Conservation (phyloP, 208 protist genomes). For the Trypanosoma scelopori region DNA sequence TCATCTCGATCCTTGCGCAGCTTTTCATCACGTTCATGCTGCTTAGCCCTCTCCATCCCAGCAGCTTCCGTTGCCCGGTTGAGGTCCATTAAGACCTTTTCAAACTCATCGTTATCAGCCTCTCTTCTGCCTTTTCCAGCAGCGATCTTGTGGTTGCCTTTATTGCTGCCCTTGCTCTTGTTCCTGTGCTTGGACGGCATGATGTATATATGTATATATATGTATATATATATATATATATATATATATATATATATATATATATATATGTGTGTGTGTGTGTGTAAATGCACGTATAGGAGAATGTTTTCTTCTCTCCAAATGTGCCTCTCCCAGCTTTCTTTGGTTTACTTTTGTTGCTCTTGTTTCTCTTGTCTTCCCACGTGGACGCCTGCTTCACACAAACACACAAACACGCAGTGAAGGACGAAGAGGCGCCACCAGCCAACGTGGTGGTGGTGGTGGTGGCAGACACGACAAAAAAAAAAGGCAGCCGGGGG, state of each 20-base stretch:
- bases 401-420: slow-evolving; percentile 11
- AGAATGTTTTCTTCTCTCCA: slow-evolving; percentile 12
- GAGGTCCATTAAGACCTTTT: slow-evolving; percentile 63
- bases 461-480: too few species aligned
- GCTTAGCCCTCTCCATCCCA: slow-evolving; percentile 37
- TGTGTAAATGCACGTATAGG: too few species aligned
- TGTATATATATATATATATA: background rate
- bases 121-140: slow-evolving; percentile 51
- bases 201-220: slow-evolving; percentile 6
- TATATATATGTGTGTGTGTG: background rate
- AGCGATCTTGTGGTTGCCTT: slow-evolving; percentile 4
- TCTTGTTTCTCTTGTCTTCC: slow-evolving; percentile 8
- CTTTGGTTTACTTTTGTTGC: too few species aligned
- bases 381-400: background rate
- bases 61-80: slow-evolving; percentile 58
- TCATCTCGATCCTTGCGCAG: slow-evolving; percentile 36
- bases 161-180: slow-evolving; percentile 18
- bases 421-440: background rate
- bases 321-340: too few species aligned
- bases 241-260: too few species aligned
- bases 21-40: slow-evolving; percentile 39
- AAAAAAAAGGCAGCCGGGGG: background rate
- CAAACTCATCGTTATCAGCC: slow-evolving; percentile 68
- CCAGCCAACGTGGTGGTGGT: too few species aligned
- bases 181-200: slow-evolving; percentile 43